These are phyloP conservation scores for Neurospora sp. DNA, from an alignment of 495 filamentous ascomycete species.

Conservation along the genomic window DNA sequence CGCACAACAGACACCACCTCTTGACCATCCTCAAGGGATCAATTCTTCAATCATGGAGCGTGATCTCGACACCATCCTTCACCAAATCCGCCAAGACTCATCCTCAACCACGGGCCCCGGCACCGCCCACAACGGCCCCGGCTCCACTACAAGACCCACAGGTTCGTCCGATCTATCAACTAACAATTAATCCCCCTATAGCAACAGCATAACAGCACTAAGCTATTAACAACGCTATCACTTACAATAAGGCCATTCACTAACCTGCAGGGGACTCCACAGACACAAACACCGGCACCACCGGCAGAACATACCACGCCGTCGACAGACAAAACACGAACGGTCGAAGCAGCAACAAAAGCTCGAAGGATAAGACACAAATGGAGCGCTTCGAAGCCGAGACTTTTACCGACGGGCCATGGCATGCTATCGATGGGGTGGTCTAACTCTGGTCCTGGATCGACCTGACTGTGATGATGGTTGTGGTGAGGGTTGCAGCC, in stretches of 20 bases:
- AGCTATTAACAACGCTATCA: not conserved
- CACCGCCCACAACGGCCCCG: not conserved
- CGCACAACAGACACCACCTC: no score
- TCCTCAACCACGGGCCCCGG: not conserved
- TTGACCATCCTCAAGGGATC: no score
- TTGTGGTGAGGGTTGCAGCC: not conserved
- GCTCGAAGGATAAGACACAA: not conserved
- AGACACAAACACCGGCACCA: not conserved
- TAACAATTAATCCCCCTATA: no score
- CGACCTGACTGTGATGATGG: not conserved
- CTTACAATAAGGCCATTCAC: not conserved
- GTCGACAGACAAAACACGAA: not conserved
- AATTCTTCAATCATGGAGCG: not conserved
- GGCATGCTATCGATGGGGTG: not conserved
- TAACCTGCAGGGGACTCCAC: not conserved
- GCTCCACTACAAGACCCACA: not conserved
- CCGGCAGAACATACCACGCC: not conserved
- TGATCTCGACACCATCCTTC: not conserved
- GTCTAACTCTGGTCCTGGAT: not conserved
- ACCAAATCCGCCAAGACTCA: not conserved
- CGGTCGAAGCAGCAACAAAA: not conserved
- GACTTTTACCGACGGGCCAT: not conserved
- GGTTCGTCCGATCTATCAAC: no score
- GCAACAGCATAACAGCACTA: accelerated
- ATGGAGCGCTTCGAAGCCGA: not conserved